These are phyloP conservation scores for Colletotrichum lentis DNA, from an alignment of 2,329 filamentous ascomycete genomes.

Conservation along the genomic window DNA sequence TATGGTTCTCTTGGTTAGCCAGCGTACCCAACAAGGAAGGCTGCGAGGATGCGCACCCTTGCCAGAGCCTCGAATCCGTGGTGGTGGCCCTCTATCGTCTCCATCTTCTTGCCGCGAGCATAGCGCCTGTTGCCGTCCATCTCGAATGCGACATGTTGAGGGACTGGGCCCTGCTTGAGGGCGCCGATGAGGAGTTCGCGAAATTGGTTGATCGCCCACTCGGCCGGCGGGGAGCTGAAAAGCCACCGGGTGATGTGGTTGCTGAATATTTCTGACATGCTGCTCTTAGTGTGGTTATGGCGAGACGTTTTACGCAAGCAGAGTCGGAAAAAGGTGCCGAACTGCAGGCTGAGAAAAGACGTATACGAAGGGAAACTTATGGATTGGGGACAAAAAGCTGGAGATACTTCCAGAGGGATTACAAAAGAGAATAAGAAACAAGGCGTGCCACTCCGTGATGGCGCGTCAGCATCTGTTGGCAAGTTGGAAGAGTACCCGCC, in stretches of 20 bases:
- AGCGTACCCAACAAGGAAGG: background rate
- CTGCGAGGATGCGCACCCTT: conserved; percentile 62
- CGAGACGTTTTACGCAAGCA: conserved; percentile 9
- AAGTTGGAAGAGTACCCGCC: conserved; percentile 33
- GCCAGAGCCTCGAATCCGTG: conserved; percentile 94
- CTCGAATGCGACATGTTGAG: conserved; percentile 96
- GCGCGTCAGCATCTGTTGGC: conserved; percentile 32
- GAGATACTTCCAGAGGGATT: background rate
- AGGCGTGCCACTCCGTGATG: conserved; percentile 23
- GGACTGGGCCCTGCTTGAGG: conserved; percentile 87
- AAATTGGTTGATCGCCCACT: conserved; percentile 83
- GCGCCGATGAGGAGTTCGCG: conserved; percentile 88
- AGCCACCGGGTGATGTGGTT: conserved; percentile 71
- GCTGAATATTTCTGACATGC: conserved; percentile 64
- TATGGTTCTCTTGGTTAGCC: conserved; percentile 47
- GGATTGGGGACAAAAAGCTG: background rate
- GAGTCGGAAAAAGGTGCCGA: conserved; percentile 1
- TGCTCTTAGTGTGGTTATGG: conserved; percentile 12
- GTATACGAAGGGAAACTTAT: background rate
- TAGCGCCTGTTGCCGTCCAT: conserved; percentile 99
- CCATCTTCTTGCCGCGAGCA: conserved; percentile 87
- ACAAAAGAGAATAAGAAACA: conserved; percentile 23
- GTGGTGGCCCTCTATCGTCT: conserved; percentile 96
- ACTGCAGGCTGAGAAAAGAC: background rate
- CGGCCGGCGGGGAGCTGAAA: conserved; percentile 85